A percentile compares a stretch with the other conserved stretches of the same genome.
These are phyloP conservation scores for Juglanconis oblonga DNA, from an alignment of 2,329 filamentous ascomycete genomes.

Conservation along the genomic window DNA sequence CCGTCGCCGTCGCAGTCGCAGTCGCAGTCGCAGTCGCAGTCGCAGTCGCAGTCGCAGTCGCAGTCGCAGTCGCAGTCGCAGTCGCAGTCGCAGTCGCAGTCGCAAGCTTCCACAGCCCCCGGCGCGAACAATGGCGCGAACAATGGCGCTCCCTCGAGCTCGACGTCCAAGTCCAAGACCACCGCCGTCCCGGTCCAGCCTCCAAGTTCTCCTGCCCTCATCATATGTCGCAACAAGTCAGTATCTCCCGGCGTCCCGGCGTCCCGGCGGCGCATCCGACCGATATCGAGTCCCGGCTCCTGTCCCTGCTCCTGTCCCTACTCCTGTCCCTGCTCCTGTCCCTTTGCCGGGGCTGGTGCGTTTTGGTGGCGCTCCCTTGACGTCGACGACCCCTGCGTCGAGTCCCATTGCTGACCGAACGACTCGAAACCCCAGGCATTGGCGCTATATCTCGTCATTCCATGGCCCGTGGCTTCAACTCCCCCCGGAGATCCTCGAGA, in stretches of 20 bases:
- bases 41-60: neutral
- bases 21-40: neutral
- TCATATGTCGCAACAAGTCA: constrained; percentile 68
- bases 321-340: neutral
- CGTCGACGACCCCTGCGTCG: neutral
- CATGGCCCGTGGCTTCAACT: constrained; percentile 82
- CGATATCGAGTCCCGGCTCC: neutral
- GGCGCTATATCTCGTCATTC: constrained; percentile 81
- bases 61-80: neutral
- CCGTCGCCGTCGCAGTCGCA: neutral
- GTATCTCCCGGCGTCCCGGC: constrained; percentile 27
- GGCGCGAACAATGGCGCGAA: neutral
- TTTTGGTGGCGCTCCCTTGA: neutral
- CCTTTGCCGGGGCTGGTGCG: neutral
- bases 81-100: neutral
- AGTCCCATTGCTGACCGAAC: constrained; percentile 7
- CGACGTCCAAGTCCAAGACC: constrained; percentile 21
- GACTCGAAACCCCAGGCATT: constrained; percentile 56
- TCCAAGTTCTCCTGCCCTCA: constrained; percentile 47
- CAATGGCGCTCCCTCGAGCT: neutral
- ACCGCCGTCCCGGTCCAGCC: constrained; percentile 21
- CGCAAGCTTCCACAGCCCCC: neutral
- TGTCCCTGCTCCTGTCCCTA: neutral
- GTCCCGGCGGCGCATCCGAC: neutral
- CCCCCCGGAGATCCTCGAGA: constrained; percentile 74